phyloP scores from a whole-genome alignment of 371 early-diverging fungal genomes.

The Conidiobolus incongruus region DNA sequence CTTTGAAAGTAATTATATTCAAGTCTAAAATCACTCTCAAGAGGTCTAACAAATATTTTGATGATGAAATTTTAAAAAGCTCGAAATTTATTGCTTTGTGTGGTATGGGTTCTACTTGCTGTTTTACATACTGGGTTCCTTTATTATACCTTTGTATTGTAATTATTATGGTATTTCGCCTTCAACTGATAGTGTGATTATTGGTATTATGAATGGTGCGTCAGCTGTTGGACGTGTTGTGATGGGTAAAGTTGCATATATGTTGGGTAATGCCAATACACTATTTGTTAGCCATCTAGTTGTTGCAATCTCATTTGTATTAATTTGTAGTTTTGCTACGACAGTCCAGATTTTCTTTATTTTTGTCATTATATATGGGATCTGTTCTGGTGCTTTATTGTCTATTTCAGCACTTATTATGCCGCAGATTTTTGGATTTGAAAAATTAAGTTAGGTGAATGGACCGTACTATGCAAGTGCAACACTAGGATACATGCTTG shows the following conservation, averaged over 20 bases:
- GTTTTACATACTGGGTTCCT: constrained; percentile 12
- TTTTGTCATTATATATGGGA: constrained; percentile 27
- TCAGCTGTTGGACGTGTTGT: constrained; percentile 38
- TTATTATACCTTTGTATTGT: constrained; percentile 15
- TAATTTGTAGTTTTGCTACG: constrained; percentile 32
- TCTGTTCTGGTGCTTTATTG: constrained; percentile 28
- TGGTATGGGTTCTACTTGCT: too few relatives aligned
- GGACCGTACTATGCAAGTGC: too few relatives aligned
- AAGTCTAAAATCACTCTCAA: not conserved
- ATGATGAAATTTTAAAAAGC: too few relatives aligned
- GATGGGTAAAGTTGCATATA: constrained; percentile 34
- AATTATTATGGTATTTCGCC: constrained; percentile 9
- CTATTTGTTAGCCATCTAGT: constrained; percentile 17
- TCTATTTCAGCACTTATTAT: too few relatives aligned
- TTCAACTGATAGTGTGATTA: constrained; percentile 17
- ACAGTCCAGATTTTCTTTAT: constrained; percentile 16
- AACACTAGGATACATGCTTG: too few relatives aligned
- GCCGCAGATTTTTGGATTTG: too few relatives aligned
- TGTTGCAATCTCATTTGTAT: constrained; percentile 18
- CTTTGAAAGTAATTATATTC: not conserved
- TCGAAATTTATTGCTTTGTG: too few relatives aligned
- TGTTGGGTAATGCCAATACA: constrained; percentile 30
- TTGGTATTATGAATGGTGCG: constrained; percentile 23
- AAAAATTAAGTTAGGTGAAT: too few relatives aligned
- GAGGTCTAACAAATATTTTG: too few relatives aligned